phyloP scores from a whole-genome alignment of 164 flowering plant genomes.

The Macadamia integrifolia region DNA sequence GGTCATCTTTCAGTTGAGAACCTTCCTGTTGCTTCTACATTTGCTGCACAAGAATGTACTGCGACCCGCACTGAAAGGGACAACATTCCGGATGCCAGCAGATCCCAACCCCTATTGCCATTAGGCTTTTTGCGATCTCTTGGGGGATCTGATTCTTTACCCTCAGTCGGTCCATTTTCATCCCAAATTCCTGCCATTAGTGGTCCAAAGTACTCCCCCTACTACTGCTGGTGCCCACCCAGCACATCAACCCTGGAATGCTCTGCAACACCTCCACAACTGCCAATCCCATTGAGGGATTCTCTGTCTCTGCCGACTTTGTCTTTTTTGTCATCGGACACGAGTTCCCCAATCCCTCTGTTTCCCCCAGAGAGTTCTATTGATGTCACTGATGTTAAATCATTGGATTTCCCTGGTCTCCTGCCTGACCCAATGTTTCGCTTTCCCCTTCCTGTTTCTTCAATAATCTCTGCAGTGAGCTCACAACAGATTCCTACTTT shows the following conservation, averaged over 20 bases:
- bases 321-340: constrained; percentile 43
- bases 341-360: constrained; percentile 34
- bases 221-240: constrained; percentile 89
- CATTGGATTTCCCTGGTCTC: constrained; percentile 58
- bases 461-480: constrained; percentile 24
- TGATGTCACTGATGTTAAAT: constrained; percentile 31
- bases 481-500: constrained; percentile 81
- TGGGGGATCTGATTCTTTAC: constrained; percentile 20
- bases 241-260: constrained; percentile 36
- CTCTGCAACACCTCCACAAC: constrained; percentile 25
- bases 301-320: constrained; percentile 47
- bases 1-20: constrained; percentile 28
- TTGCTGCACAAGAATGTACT: constrained; percentile 11
- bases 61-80: constrained; percentile 25
- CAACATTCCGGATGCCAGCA: constrained; percentile 23
- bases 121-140: constrained; percentile 36
- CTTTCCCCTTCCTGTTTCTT: constrained; percentile 34
- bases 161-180: constrained; percentile 14
- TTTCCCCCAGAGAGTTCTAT: constrained; percentile 27
- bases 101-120: constrained; percentile 9
- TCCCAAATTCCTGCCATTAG: constrained; percentile 20
- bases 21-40: constrained; percentile 17
- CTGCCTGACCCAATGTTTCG: constrained; percentile 61
- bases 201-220: constrained; percentile 53
- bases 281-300: constrained; percentile 30